A percentile compares a stretch with the other conserved stretches of the same genome.
Conservation (phyloP, 176 grass and related monocot genomes). For the Dendrocalamus sinicus region DNA sequence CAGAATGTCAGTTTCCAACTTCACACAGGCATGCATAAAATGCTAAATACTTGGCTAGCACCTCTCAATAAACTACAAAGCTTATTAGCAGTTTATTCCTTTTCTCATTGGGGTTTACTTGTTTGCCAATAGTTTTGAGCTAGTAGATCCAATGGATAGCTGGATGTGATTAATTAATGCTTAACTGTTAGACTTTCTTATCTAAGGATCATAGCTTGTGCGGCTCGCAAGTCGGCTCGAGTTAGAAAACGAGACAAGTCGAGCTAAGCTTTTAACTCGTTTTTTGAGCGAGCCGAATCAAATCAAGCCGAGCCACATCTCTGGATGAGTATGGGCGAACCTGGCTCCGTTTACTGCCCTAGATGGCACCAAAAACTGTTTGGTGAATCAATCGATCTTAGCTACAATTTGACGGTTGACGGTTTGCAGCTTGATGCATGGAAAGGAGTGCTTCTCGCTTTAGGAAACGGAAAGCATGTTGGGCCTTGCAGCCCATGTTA, state of each 20-base stretch:
- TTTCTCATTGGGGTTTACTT: conserved; percentile 21
- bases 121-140: conserved; percentile 31
- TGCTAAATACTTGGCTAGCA: background rate
- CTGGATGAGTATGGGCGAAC: too few relatives aligned
- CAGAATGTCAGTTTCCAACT: background rate
- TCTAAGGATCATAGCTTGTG: conserved; percentile 51
- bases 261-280: too few relatives aligned
- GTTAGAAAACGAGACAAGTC: too few relatives aligned
- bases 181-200: conserved; percentile 85
- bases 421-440: background rate
- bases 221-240: too few relatives aligned
- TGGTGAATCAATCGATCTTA: too few relatives aligned
- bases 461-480: background rate
- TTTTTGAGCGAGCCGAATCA: too few relatives aligned
- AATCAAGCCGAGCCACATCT: too few relatives aligned
- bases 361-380: too few relatives aligned
- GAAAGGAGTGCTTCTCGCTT: background rate
- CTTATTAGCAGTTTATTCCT: background rate
- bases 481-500: background rate
- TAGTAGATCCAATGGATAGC: conserved; percentile 19
- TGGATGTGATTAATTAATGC: conserved; percentile 67
- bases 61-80: background rate
- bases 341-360: too few relatives aligned
- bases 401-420: background rate
- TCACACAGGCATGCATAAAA: background rate